Evolutionary conservation across 129 eudicot genomes (phyloP).

Genomic region (Centrapalus pauciflorus): DNA sequence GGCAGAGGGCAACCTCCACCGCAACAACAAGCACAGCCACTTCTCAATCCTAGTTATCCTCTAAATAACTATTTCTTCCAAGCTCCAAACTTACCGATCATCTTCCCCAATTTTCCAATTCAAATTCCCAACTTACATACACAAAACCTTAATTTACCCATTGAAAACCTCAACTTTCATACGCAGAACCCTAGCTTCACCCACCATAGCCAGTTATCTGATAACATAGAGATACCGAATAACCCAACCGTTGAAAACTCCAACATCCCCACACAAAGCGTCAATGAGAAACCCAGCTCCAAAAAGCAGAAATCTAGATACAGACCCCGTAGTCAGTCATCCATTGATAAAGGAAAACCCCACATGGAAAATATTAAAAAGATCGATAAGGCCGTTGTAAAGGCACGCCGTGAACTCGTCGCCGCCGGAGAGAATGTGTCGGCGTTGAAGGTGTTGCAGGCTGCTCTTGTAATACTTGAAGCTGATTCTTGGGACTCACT

Average conservation of each 20-base stretch:
- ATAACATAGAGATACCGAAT: neutral
- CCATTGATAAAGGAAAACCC: constrained; percentile 11
- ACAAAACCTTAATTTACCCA: constrained; percentile 7
- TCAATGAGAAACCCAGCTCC: neutral
- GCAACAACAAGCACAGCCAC: constrained; percentile 13
- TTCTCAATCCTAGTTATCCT: constrained; percentile 21
- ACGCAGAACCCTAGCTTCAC: neutral
- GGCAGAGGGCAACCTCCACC: constrained; percentile 8
- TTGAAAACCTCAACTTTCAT: constrained; percentile 1
- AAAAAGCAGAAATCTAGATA: neutral
- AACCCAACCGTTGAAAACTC: neutral
- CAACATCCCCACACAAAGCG: constrained; percentile 5
- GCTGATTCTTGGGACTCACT: constrained; percentile 68
- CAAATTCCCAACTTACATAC: constrained; percentile 2
- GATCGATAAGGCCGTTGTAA: constrained; percentile 44
- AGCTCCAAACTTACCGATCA: constrained; percentile 22
- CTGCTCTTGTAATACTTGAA: constrained; percentile 38
- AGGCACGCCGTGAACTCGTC: constrained; percentile 40
- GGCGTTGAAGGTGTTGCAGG: constrained; percentile 65
- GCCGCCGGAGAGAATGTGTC: constrained; percentile 50
- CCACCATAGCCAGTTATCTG: neutral
- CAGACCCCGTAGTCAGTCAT: neutral
- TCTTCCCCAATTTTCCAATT: constrained; percentile 14
- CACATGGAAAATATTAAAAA: constrained; percentile 24
- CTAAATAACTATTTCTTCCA: constrained; percentile 20